Base-by-base conservation (phyloP, 805 yeast species). In the Starmerella stigmatis region DNA sequence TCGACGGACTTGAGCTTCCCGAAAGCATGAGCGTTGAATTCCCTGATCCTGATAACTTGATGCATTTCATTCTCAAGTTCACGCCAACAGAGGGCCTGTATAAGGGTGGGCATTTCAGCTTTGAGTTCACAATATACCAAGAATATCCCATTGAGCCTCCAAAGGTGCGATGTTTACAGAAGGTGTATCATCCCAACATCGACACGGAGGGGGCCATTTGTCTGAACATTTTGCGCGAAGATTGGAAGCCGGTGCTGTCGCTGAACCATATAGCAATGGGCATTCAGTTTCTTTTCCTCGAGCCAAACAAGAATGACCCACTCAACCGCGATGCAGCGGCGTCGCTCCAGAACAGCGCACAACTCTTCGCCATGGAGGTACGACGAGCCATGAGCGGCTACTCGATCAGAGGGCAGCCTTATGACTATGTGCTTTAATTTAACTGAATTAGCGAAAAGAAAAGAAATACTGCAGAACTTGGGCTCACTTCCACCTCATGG, bases 111-210 rank as follows among this genome's bases (percentile, higher is more conserved):
- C 55, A 48, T n/a, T 84, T 89, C 64, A 60, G 60, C 17, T 89
- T 89, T 61, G 66, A 69, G n/a, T 75, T 88, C 37, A 68, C 66
- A 26, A 70, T 88, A 32, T 74, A 76, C 40, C 77, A 76, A 32
- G 79, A 77, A 53, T 89, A 79, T 63, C 98, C 98, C 2, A 92
- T 88, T 46, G 92, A 83, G 41, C 86, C 96, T 8, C 98, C 98
- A 9, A 82, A 78, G 58, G 86, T 86, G 44, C 72, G 73, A 53
- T 81, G 94, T 56, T 43, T 69, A 25, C 73, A 78, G 43, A 78
- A 72, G 58, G 83, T 89, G 5, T 89, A 82, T 64, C 98, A 89
- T 60, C 98, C 98, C 11, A 89, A 89, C 59, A 89, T 89, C 52
- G 96, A 89, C 60, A 60, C 76, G 17, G 81, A 83, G 35, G 97